These are phyloP conservation scores for Agaricus sinodeliciosus DNA, from an alignment of 768 basidiomycete genomes.

Conservation along the genomic window DNA sequence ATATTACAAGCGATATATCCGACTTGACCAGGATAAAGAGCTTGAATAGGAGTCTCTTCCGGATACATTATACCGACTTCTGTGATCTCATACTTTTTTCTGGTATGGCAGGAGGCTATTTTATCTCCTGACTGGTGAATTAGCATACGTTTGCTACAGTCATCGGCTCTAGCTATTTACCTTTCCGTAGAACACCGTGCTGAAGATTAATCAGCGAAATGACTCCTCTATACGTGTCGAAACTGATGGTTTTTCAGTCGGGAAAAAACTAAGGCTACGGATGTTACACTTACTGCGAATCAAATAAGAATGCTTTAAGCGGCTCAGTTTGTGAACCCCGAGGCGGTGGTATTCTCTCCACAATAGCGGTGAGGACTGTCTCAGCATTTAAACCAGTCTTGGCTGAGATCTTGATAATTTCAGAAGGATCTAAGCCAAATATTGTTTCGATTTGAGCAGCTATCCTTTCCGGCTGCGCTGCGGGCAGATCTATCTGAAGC, in stretches of 20 bases:
- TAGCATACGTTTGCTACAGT: not conserved
- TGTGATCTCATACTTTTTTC: slow-evolving; percentile 83
- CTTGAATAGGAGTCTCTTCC: slow-evolving; percentile 70
- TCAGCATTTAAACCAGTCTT: slow-evolving; percentile 88
- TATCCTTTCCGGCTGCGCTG: slow-evolving; percentile 77
- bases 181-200: slow-evolving; percentile 76
- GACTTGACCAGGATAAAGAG: slow-evolving; percentile 73
- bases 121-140: slow-evolving; percentile 63
- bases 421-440: slow-evolving; percentile 70
- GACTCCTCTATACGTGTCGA: slow-evolving; percentile 93
- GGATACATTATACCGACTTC: slow-evolving; percentile 90
- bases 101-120: slow-evolving; percentile 77
- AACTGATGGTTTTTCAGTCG: slow-evolving; percentile 39
- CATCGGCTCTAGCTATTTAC: slow-evolving; percentile 28
- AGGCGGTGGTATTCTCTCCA: slow-evolving; percentile 83
- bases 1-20: slow-evolving; percentile 93
- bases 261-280: not conserved
- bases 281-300: slow-evolving; percentile 65
- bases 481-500: slow-evolving; percentile 83
- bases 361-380: slow-evolving; percentile 68
- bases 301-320: slow-evolving; percentile 86
- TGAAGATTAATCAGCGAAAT: slow-evolving; percentile 85
- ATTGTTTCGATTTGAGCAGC: slow-evolving; percentile 76
- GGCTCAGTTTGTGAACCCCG: slow-evolving; percentile 41
- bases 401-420: slow-evolving; percentile 80